Base-by-base conservation (phyloP, 495 filamentous ascomycete genomes). In the Podospora sp. region DNA sequence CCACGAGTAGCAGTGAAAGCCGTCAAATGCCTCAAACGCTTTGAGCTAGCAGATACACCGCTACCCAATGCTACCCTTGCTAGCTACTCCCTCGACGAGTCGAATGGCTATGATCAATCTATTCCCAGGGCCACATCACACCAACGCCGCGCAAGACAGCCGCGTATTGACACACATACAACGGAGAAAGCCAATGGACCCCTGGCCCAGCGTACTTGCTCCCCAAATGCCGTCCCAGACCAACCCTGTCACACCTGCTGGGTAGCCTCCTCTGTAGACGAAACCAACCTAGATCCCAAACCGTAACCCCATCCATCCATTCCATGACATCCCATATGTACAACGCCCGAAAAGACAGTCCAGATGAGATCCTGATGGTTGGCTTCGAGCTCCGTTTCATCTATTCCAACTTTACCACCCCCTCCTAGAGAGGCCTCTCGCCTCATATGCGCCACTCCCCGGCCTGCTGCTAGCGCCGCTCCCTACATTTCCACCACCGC, bases 401-500 rank as follows among this genome's bases (percentile, higher is more conserved):
- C 57, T 21, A 49, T 62, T 33, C 21, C 20, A 46, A 46, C 46
- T 16, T 73, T 72, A 75, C 78, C 78, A 79, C 12, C 65, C 64
- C 35, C 69, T 61, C 53, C 40, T 57, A 12, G 51, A 40, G 0
- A 36, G 51, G 1, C 63, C 51, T 52, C 63, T 65, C 9, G 63
- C 24, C 21, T 65, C 63, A 65, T 57, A 65, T 33, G 26, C 35
- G 24, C 57, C 65, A 6, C 63, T 65, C 24, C 49, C 67, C 14
- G 40, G 40, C 12, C 52, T 64, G 22, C 29, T 50, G 14, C 21
- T 16, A 40, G 22, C 26, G n/a, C 46, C 29, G 1, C 51, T 5
- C 24, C 36, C 56, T n/a, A 27, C 65, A n/a, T 27, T 55, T 22
- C 63, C 33, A 27, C 83, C 80, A 26, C 83, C 84, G 62, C 86